Evolutionary conservation across 345 rosid species (phyloP).

Genomic region (Hevea brasiliensis): DNA sequence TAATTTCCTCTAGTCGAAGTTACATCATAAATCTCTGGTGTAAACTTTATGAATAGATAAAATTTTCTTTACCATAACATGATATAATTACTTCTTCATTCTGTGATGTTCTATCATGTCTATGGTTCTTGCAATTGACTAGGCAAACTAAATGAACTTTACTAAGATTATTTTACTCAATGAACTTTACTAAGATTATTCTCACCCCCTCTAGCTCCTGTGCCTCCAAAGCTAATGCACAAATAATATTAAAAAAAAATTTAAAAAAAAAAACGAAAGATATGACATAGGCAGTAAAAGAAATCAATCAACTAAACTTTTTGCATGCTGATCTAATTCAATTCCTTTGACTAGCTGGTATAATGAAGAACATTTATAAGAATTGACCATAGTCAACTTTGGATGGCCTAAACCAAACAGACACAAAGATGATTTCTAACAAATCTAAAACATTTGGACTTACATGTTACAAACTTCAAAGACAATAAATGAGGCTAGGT

Average conservation of each 20-base stretch:
- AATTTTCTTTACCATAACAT: neutral
- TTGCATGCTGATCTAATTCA: neutral
- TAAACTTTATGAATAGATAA: neutral
- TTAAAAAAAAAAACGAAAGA: neutral
- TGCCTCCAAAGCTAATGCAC: neutral
- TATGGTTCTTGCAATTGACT: neutral
- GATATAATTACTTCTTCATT: neutral
- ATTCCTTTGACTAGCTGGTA: neutral
- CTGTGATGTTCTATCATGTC: neutral
- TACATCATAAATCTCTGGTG: neutral
- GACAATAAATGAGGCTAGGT: neutral
- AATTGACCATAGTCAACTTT: too few species aligned
- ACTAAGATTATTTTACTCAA: neutral
- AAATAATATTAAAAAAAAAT: neutral
- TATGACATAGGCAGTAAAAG: too few species aligned
- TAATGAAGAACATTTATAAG: neutral
- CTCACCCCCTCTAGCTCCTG: neutral
- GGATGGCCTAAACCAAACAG: neutral
- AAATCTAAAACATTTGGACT: neutral
- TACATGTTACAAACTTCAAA: neutral
- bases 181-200: neutral
- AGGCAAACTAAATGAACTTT: neutral
- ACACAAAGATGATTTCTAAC: neutral
- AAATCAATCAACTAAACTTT: neutral
- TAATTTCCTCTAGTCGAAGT: neutral